A percentile compares a stretch with the other conserved stretches of the same genome.
These are phyloP conservation scores for Myriosclerotinia curreyana DNA, from an alignment of 2,329 filamentous ascomycete species.

Conservation along the genomic window DNA sequence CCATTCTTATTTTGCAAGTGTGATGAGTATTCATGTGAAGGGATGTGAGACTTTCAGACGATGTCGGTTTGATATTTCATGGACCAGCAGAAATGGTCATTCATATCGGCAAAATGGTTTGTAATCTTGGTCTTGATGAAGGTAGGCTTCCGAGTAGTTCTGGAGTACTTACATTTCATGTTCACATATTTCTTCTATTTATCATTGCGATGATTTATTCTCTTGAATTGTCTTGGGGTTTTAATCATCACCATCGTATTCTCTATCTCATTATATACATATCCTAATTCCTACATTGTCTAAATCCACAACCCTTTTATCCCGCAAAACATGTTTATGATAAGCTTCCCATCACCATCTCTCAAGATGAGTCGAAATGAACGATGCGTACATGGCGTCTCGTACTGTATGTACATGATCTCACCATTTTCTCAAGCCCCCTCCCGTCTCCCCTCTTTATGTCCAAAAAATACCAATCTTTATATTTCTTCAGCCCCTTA, in stretches of 20 bases:
- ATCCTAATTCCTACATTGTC: not conserved
- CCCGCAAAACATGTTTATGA: not conserved
- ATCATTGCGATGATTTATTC: not conserved
- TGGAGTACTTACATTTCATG: not conserved
- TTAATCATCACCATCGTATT: not conserved
- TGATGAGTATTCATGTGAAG: not conserved
- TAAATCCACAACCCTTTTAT: not conserved
- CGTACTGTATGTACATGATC: not conserved
- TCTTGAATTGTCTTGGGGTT: not conserved
- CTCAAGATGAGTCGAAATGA: constrained; percentile 18
- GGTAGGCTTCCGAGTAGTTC: not conserved
- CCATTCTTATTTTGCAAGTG: not conserved
- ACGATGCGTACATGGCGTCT: not conserved
- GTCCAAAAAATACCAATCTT: too few species aligned
- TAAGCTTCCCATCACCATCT: not conserved
- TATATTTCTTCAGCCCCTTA: too few species aligned
- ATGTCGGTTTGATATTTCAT: constrained; percentile 25
- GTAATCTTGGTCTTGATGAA: constrained; percentile 15
- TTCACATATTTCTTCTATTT: too few species aligned
- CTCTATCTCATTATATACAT: not conserved
- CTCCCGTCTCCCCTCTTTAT: too few species aligned
- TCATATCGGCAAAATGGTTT: constrained; percentile 32
- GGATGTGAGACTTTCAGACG: constrained; percentile 22
- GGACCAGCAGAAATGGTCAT: constrained; percentile 15
- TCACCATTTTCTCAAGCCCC: not conserved